Percentiles rank a stretch among this genome's conserved stretches.
Evolutionary conservation across 345 rosid species (phyloP).

Genomic region (Populus alba): DNA sequence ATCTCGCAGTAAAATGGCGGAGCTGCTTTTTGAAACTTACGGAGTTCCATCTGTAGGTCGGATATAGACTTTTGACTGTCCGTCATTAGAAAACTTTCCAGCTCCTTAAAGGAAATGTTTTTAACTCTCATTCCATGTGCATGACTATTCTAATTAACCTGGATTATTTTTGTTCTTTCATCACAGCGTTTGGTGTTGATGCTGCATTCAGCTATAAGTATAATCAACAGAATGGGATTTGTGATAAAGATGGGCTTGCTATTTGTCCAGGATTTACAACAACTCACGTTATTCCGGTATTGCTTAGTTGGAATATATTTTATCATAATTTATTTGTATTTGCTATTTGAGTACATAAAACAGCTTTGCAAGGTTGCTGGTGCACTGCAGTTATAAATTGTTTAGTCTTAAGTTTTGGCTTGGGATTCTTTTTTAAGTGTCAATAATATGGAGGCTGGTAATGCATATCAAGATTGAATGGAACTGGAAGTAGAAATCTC

Average conservation of each 20-base stretch:
- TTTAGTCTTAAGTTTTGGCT: not conserved
- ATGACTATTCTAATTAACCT: slow-evolving; percentile 8
- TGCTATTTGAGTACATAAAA: not conserved
- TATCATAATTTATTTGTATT: not conserved
- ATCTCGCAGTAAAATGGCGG: slow-evolving; percentile 97
- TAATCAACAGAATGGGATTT: slow-evolving; percentile 75
- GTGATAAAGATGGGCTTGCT: slow-evolving; percentile 81
- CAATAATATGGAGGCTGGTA: not conserved
- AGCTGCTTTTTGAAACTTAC: slow-evolving; percentile 91
- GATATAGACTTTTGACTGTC: slow-evolving; percentile 18
- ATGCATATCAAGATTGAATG: not conserved
- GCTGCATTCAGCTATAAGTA: slow-evolving; percentile 93
- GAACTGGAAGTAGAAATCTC: not conserved
- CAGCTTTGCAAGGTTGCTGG: not conserved
- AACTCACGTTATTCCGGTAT: slow-evolving; percentile 81
- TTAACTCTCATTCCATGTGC: not conserved
- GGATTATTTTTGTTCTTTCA: slow-evolving; percentile 4
- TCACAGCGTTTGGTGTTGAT: slow-evolving; percentile 89
- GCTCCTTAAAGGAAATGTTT: not conserved
- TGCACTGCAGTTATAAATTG: not conserved
- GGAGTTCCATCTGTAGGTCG: slow-evolving; percentile 94
- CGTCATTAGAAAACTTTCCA: not conserved
- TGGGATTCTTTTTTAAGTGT: not conserved
- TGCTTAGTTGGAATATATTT: slow-evolving; percentile 10
- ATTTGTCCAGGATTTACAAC: slow-evolving; percentile 84